Percentiles rank a stretch among this genome's conserved stretches.
These are phyloP conservation scores for Bidens hawaiensis DNA, from an alignment of 140 eudicot species.

Conservation along the genomic window DNA sequence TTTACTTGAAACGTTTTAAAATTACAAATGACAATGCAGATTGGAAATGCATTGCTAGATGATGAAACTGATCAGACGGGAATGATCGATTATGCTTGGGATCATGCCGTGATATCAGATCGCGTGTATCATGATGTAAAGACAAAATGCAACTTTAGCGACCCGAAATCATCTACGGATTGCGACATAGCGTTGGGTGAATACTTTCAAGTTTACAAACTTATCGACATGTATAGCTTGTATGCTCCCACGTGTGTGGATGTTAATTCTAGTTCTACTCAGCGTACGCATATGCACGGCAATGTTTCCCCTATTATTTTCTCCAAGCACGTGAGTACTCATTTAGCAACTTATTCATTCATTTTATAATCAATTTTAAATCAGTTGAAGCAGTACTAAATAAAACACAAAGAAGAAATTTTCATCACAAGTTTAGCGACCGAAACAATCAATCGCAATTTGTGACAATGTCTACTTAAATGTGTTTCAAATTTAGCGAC, in stretches of 20 bases:
- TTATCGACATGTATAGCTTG: constrained; percentile 80
- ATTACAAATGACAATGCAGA: constrained; percentile 39
- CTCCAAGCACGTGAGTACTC: constrained; percentile 42
- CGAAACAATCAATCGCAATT: too few relatives aligned
- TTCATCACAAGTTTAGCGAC: too few relatives aligned
- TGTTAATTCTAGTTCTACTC: constrained; percentile 22
- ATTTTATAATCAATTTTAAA: too few relatives aligned
- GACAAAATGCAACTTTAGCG: constrained; percentile 49
- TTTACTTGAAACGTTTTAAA: neutral
- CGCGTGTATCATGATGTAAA: constrained; percentile 34
- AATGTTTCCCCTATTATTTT: constrained; percentile 43
- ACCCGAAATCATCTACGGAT: neutral
- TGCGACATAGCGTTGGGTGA: constrained; percentile 36
- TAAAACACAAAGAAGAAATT: too few relatives aligned
- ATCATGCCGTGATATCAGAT: constrained; percentile 90
- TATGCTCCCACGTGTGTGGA: constrained; percentile 52
- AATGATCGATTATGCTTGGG: constrained; percentile 78
- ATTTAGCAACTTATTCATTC: too few relatives aligned
- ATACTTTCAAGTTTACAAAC: constrained; percentile 49
- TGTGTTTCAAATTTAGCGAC: too few relatives aligned
- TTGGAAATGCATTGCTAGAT: constrained; percentile 80
- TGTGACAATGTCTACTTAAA: too few relatives aligned
- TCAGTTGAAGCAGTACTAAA: too few relatives aligned
- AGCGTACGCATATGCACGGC: constrained; percentile 21
- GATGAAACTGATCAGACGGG: constrained; percentile 81